Evolutionary conservation across 805 yeast genomes (phyloP).

Genomic region (Wickerhamomyces bisporus): DNA sequence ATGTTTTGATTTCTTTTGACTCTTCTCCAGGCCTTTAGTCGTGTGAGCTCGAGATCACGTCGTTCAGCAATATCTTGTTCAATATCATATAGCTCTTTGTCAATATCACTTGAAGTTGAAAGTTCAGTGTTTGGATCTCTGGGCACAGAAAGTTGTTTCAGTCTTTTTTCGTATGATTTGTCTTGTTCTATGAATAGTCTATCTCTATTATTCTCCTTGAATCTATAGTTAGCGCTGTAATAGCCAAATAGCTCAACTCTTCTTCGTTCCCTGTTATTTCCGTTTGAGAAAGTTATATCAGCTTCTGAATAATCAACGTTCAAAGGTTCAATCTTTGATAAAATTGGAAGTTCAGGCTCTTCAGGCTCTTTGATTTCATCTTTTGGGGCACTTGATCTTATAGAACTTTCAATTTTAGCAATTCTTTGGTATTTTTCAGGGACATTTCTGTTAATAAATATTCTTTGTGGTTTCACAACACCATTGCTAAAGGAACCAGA

Average conservation of each 20-base stretch:
- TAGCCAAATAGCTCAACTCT: conserved; percentile 22
- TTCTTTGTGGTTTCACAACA: neutral
- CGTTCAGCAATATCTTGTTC: conserved; percentile 28
- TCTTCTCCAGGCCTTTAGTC: conserved; percentile 21
- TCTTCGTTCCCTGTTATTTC: conserved; percentile 24
- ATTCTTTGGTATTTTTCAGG: neutral
- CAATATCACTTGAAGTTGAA: conserved; percentile 4
- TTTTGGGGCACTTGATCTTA: neutral
- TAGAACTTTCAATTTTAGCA: neutral
- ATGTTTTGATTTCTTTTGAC: conserved; percentile 23
- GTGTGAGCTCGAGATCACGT: conserved; percentile 28
- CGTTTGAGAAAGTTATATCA: conserved; percentile 24
- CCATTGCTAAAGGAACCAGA: no score
- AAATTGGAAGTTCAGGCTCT: neutral
- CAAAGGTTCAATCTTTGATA: neutral
- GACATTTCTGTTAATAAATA: conserved; percentile 4
- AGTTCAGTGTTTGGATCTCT: conserved; percentile 5
- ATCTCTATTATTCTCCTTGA: conserved; percentile 12
- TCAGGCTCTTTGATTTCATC: neutral
- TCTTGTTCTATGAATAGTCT: conserved; percentile 6
- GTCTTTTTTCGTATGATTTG: neutral
- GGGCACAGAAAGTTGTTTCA: conserved; percentile 1
- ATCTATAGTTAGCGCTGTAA: conserved; percentile 14
- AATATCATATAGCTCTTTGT: conserved; percentile 7
- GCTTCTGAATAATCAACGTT: conserved; percentile 1